Conservation (phyloP, 2,329 filamentous ascomycete species). For the Dactylellina sp. region DNA sequence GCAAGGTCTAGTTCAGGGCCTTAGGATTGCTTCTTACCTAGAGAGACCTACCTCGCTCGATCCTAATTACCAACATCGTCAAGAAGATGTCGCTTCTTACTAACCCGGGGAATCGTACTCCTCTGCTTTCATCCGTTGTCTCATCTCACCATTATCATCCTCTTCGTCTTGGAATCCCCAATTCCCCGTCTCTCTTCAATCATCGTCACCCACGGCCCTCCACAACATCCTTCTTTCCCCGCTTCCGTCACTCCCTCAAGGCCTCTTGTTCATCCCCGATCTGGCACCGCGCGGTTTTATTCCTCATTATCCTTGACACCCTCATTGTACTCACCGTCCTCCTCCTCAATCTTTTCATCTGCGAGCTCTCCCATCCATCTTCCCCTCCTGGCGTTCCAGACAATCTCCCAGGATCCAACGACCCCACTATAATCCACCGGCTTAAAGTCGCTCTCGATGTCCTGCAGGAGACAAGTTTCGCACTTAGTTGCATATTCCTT, state of each 20-base stretch:
- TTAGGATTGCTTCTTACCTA: neutral
- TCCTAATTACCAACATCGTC: neutral
- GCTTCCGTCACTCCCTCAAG: slow-evolving; percentile 35
- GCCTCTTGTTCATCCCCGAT: slow-evolving; percentile 33
- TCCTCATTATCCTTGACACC: slow-evolving; percentile 50
- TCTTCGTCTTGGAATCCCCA: slow-evolving; percentile 6
- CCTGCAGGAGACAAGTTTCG: slow-evolving; percentile 43
- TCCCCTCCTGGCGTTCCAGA: slow-evolving; percentile 21
- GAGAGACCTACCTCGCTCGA: neutral
- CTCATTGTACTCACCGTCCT: slow-evolving; percentile 36
- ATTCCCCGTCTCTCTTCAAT: slow-evolving; percentile 15
- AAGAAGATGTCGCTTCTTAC: slow-evolving; percentile 24
- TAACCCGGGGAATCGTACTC: slow-evolving; percentile 23
- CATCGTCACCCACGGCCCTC: slow-evolving; percentile 32
- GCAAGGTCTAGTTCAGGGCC: slow-evolving; percentile 4
- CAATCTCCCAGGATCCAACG: slow-evolving; percentile 18
- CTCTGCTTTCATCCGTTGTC: slow-evolving; percentile 24
- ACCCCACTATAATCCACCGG: slow-evolving; percentile 24
- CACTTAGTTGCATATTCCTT: slow-evolving; percentile 43
- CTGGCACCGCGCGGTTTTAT: slow-evolving; percentile 33
- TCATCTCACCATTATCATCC: slow-evolving; percentile 32
- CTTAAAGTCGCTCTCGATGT: slow-evolving; percentile 29
- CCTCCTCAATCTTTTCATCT: slow-evolving; percentile 41
- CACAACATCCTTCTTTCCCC: slow-evolving; percentile 33
- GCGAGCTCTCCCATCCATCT: slow-evolving; percentile 37